Base-by-base conservation (phyloP, 257 asterid genomes). In the Petunia secreta region DNA sequence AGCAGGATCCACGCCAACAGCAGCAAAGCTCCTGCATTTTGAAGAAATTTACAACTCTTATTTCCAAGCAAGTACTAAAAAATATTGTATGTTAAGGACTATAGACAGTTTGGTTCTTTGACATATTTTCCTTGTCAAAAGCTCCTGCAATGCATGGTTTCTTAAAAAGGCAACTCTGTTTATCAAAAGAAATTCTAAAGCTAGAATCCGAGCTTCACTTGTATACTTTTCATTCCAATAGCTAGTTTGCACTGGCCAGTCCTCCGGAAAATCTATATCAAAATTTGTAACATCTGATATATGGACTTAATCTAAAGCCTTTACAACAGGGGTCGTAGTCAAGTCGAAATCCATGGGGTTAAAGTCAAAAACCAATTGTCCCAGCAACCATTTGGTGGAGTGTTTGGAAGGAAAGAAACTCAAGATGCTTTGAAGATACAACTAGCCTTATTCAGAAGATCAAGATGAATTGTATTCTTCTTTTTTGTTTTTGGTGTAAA, bases 1-100 rank as follows among this genome's bases (percentile, higher is more conserved):
- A n/a, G 94, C 94, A 62, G 98, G 98, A 66, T 93, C 98, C 86
- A 95, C 98, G 36, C 98, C 98, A 62, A 90, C 91, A 67, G 91
- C 98, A 80, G 97, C 91, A 83, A 95, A 93, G 83, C 98, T 90
- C 94, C 98, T 94, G 80, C 78, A 84, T 8, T 50, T 62, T 75
- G 69, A 81, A 43, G 52, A 65, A 58, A 77, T 57, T 2, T 14
- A 59, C n/a, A 43, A 48, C 14, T 36, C 66, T 40, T 8, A 77
- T 4, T 43, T 25, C 15, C 8, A 77, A 75, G 6, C 8, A 2
- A 4, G 25, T 13, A 75, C 3, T 4, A 39, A n/a, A 13, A 67
- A 41, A 16, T 43, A 36, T 41, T 41, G 7, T 37, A 64, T 38
- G 3, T 1, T 5, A 13, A 38, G 44, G 48, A 38, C 71, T 2